phyloP scores from a whole-genome alignment of 1,284 basidiomycete species.

The Ceratobasidium sp. region DNA sequence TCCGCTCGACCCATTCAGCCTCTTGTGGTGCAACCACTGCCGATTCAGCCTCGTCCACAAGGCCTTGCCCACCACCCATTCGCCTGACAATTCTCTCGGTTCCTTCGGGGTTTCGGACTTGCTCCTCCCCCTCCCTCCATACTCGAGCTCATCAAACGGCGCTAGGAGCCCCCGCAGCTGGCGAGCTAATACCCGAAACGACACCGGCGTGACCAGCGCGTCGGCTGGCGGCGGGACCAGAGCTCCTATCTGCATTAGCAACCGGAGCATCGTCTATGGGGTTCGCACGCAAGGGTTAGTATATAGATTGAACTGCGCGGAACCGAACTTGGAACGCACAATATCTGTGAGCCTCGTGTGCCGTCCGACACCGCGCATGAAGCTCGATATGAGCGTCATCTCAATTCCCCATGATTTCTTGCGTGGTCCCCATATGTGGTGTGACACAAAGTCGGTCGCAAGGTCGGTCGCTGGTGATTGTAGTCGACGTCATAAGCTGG shows the following conservation, averaged over 20 bases:
- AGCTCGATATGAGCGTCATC: constrained; percentile 84
- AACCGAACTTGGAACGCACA: constrained; percentile 60
- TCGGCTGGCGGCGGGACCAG: constrained; percentile 92
- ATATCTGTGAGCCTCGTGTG: constrained; percentile 91
- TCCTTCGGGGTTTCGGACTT: constrained; percentile 5
- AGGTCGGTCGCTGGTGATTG: constrained; percentile 72
- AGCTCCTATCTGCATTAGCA: constrained; percentile 83
- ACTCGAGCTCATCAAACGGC: constrained; percentile 79
- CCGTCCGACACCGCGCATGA: constrained; percentile 87
- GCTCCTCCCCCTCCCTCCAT: constrained; percentile 60
- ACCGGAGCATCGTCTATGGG: constrained; percentile 75
- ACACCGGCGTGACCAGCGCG: constrained; percentile 94
- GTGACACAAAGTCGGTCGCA: constrained; percentile 74
- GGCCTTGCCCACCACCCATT: constrained; percentile 95
- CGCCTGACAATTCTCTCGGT: constrained; percentile 85
- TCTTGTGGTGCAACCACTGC: constrained; percentile 73
- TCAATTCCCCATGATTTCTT: constrained; percentile 90
- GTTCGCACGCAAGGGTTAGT: constrained; percentile 3
- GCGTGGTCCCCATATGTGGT: constrained; percentile 84
- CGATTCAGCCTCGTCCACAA: constrained; percentile 90
- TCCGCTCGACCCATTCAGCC: constrained; percentile 49
- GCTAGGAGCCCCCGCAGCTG: constrained; percentile 82
- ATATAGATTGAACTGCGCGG: background rate
- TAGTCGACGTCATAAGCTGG: constrained; percentile 24
- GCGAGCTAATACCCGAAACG: constrained; percentile 84